Base-by-base conservation (phyloP, 805 yeast species). In the Ogataea minuta region DNA sequence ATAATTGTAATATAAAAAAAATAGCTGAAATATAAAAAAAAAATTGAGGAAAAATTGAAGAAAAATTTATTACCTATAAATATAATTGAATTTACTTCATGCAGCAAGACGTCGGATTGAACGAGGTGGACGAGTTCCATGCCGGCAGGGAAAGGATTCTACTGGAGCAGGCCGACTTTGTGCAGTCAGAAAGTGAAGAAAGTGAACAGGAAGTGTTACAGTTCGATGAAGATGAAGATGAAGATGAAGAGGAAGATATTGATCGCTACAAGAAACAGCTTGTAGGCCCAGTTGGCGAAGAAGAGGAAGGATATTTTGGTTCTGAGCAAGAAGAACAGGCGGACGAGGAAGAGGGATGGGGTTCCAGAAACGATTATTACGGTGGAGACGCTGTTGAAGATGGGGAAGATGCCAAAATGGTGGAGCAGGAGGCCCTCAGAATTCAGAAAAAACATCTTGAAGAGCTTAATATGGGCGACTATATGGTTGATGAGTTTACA, bases 391-490 rank as follows among this genome's bases (percentile, higher is more conserved):
- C 72, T 12, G 72, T 65, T 49, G 86, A 72, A 60, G 95, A 85
- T 48, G 91, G 82, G 23, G 95, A 79, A 38, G 81, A 79, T 23
- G 84, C 87, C 4, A 80, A 77, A 46, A 80, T 77, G 46, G 81
- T 89, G 64, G 93, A 91, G 42, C 80, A 78, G 52, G 97, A 93
- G 63, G 98, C 98, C 0, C 56, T 86, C 34, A 79, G 88, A 56
- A 79, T 87, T 50, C 97, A 90, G 64, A 84, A 84, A 66, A 73
- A 76, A 50, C 89, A 89, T 59, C 64, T 87, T 43, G 78, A 78
- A 49, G 95, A 84, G 31, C 68, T 90, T 51, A 77, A 79, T 32
- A 80, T 84, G 74, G 85, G 73, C 19, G 93, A 84, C 59, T 81
- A 72, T 57, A 64, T 82, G 51, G 93, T 87, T 47, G 95, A 87